Evolutionary conservation across 1,284 basidiomycete species (phyloP), one percentile per base, ranked within the genome.

Genomic region (Trichosporon inkin): DNA sequence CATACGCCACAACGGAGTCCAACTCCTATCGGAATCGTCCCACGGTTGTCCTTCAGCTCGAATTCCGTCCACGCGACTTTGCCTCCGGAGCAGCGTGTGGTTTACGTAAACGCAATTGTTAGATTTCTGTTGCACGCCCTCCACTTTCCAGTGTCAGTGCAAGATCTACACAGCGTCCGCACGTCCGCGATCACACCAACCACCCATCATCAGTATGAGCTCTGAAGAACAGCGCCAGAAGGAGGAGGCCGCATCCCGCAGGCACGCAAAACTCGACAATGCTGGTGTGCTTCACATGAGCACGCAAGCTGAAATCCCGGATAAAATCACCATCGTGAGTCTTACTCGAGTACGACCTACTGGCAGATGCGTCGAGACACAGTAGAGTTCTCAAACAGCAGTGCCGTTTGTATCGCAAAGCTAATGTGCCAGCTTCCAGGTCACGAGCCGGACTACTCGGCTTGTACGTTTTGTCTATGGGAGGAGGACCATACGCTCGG

Each of bases 401-500:
- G 6, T 39, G 35, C 10, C 34, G n/a, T n/a, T n/a, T n/a, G n/a
- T n/a, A n/a, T n/a, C 17, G 11, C 16, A 20, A 13, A 34, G 17
- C 14, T 47, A 22, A n/a, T 32, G 19, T 4, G 5, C 8, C 62
- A 82, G 82, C 78, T 85, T 16, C 82, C 81, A 17, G 91, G 92
- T 56, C 87, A 88, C 49, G 82, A 87, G 57, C 80, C 86, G 8
- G 92, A 95, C 76, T 82, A 94, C 67, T 90, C 91, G 34, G 87
- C 91, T 1, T 92, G 90, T 17, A 97, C 95, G 1, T 99, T 88
- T 79, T 90, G 90, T 73, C 88, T 98, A 52, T 83, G 88, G 73
- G 88, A 96, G 74, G 95, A 98, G 81, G 89, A 92, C 8, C 94
- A 98, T 79, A 98, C 94, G 0, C 85, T 98, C 28, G 95, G 95